Base-by-base conservation (phyloP, 2,329 filamentous ascomycete species). In the Xylaria sp. region DNA sequence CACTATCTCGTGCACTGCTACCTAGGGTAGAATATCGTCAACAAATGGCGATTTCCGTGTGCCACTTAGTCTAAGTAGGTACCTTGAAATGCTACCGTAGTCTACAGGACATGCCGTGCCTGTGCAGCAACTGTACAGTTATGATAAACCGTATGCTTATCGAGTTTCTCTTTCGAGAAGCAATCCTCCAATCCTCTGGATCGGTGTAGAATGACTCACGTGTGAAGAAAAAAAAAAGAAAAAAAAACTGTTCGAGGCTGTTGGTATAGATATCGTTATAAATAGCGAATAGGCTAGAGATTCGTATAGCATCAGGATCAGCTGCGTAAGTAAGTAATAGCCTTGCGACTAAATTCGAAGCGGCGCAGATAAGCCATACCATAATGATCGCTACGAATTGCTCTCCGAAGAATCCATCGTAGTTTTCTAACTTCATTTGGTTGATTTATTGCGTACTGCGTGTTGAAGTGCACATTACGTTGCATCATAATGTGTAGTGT, bases 41-140 rank as follows among this genome's bases (percentile, higher is more conserved):
- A 60, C 59, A 56, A 57, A 57, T 53, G 22, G 38, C 17, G 44
- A 51, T 38, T 36, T 25, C 36, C 39, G 50, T 59, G 51, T 27
- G 36, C 13, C 39, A 31, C 36, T 53, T 53, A 25, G 36, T 45
- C 31, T 56, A 10, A 54, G 31, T 45, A 45, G 42, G 42, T 44
- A n/a, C n/a, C 42, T 44, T 44, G 42, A 44, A 44, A 65, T 42
- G 33, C 27, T 25, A 42, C 33, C 11, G 9, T 33, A n/a, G n/a
- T n/a, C n/a, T n/a, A 38, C 29, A 31, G 39, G 11, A 47, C 42
- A 36, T 33, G 33, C 31, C 20, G 15, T 50, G 50, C 5, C n/a
- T 44, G 33, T 44, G 29, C 29, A 42, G 53, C 38, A 25, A 10
- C 13, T 10, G 33, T 55, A 29, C 25, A 29, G 27, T 55, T 39